Percentiles rank a stretch among this genome's conserved stretches.
These are phyloP conservation scores for Colletotrichum nymphaeae DNA, from an alignment of 2,329 filamentous ascomycete genomes.

Conservation along the genomic window DNA sequence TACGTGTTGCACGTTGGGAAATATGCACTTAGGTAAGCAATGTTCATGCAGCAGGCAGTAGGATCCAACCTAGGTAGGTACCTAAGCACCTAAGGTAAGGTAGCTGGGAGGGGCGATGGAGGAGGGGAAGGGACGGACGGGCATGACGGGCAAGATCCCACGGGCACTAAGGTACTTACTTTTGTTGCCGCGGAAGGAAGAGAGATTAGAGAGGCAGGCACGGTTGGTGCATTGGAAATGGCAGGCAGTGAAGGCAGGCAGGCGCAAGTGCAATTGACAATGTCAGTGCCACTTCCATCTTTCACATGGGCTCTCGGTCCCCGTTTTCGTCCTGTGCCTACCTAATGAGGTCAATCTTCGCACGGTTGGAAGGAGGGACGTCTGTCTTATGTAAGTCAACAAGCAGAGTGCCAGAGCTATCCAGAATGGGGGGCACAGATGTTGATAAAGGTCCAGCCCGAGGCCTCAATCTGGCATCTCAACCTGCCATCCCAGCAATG, in stretches of 20 bases:
- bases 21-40: conserved; percentile 21
- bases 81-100: no score
- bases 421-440: not conserved
- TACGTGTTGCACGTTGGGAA: conserved; percentile 6
- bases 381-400: not conserved
- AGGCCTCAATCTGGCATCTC: not conserved
- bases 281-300: not conserved
- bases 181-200: not conserved
- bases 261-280: not conserved
- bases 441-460: not conserved
- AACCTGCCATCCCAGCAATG: not conserved
- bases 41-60: not conserved
- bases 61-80: not conserved
- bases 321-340: not conserved
- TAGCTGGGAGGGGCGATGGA: not conserved
- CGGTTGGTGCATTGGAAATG: not conserved
- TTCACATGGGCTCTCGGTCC: not conserved
- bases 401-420: not conserved
- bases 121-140: not conserved
- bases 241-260: not conserved
- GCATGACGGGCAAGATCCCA: not conserved
- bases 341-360: no score
- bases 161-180: not conserved
- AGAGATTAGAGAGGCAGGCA: not conserved
- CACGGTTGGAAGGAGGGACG: no score